Conservation (phyloP, 2,329 filamentous ascomycete species). For the Knufia petricola region DNA sequence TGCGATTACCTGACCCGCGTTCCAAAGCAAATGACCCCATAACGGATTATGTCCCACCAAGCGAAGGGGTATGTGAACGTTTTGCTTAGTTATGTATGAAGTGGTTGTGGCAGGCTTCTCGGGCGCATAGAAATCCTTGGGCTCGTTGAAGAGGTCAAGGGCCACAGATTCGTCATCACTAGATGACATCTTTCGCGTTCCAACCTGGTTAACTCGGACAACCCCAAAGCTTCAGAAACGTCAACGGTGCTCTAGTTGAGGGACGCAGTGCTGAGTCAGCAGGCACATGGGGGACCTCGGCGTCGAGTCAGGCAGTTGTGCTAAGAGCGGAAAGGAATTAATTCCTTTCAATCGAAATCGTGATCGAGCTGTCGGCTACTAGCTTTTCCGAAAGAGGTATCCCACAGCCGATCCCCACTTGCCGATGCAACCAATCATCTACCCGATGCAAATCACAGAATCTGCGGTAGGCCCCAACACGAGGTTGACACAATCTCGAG, state of each 20-base stretch:
- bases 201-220: not conserved
- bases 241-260: too few species aligned
- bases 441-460: not conserved
- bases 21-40: slow-evolving; percentile 88
- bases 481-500: too few species aligned
- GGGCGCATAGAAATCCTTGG: slow-evolving; percentile 67
- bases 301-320: too few species aligned
- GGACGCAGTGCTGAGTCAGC: too few species aligned
- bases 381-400: not conserved
- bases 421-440: not conserved
- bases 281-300: too few species aligned
- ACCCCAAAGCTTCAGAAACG: too few species aligned
- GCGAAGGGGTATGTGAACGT: slow-evolving; percentile 57
- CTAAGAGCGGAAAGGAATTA: too few species aligned
- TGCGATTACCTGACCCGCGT: slow-evolving; percentile 69
- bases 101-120: slow-evolving; percentile 66
- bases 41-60: slow-evolving; percentile 80
- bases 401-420: not conserved
- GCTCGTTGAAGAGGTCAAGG: slow-evolving; percentile 64
- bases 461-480: not conserved
- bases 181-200: not conserved
- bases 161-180: slow-evolving; percentile 15
- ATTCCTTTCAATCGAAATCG: too few species aligned
- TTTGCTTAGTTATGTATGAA: slow-evolving; percentile 59
- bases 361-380: too few species aligned